Evolutionary conservation across 2,329 filamentous ascomycete genomes (phyloP).

Genomic region (Ophiostoma australiae): DNA sequence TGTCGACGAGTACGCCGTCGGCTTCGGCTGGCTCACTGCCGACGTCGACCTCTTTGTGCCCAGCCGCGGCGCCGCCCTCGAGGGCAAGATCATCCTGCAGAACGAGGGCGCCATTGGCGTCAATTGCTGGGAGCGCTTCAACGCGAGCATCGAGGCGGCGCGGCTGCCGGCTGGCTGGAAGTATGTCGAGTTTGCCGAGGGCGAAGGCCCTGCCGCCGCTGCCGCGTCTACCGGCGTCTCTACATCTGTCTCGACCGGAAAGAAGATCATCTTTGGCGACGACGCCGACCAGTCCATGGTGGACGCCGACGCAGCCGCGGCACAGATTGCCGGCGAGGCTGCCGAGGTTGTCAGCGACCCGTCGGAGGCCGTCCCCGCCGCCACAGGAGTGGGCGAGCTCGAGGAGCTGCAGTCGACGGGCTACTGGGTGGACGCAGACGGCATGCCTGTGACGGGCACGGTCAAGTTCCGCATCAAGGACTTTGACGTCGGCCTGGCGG

Average conservation of each 20-base stretch:
- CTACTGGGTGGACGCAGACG: conserved; percentile 70
- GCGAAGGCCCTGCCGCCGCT: conserved; percentile 31
- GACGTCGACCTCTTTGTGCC: conserved; percentile 83
- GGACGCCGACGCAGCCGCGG: neutral
- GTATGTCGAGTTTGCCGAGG: conserved; percentile 55
- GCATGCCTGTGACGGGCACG: conserved; percentile 63
- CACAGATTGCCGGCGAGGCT: conserved; percentile 10
- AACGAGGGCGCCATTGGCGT: conserved; percentile 85
- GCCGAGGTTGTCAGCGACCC: conserved; percentile 8
- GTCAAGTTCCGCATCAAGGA: conserved; percentile 76
- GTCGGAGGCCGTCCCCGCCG: neutral
- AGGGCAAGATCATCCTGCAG: conserved; percentile 79
- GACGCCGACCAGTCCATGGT: conserved; percentile 9
- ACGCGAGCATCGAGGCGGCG: conserved; percentile 74
- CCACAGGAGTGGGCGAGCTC: neutral
- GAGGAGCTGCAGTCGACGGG: conserved; percentile 49
- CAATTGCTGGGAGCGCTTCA: conserved; percentile 87
- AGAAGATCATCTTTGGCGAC: neutral
- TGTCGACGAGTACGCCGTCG: conserved; percentile 77
- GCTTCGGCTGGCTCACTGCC: conserved; percentile 82
- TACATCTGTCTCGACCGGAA: neutral
- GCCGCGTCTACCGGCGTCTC: neutral
- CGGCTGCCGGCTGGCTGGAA: conserved; percentile 73
- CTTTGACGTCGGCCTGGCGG: conserved; percentile 72
- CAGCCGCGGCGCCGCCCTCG: conserved; percentile 64